These are phyloP conservation scores for Phaseolus lunatus DNA, from an alignment of 306 rosid species.

Conservation along the genomic window DNA sequence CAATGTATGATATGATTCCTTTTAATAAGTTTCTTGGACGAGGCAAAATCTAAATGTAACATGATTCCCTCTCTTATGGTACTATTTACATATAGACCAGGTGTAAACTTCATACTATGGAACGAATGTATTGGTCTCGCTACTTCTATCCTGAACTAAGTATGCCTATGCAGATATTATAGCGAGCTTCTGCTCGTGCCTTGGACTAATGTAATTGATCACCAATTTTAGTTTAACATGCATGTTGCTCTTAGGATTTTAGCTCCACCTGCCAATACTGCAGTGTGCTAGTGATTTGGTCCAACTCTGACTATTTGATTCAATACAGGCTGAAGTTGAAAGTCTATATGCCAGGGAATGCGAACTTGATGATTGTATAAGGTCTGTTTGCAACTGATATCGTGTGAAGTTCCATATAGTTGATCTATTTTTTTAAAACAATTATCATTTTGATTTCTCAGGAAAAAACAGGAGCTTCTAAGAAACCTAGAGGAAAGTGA, in stretches of 20 bases:
- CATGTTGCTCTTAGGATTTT: constrained; percentile 39
- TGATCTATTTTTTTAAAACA: constrained; percentile 39
- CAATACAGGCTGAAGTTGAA: constrained; percentile 76
- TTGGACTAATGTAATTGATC: constrained; percentile 29
- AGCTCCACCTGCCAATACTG: constrained; percentile 20
- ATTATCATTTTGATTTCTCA: constrained; percentile 49
- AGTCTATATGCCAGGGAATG: constrained; percentile 63
- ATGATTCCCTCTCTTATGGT: background rate
- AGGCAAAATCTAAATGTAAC: constrained; percentile 32
- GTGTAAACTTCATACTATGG: background rate
- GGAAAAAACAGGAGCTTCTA: constrained; percentile 69
- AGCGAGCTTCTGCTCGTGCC: constrained; percentile 16
- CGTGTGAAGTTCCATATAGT: constrained; percentile 18
- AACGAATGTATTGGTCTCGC: constrained; percentile 2
- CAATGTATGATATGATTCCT: background rate
- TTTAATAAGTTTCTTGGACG: background rate
- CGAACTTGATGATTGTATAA: constrained; percentile 69
- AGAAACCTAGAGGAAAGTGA: constrained; percentile 61
- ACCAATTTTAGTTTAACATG: constrained; percentile 16
- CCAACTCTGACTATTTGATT: constrained; percentile 43
- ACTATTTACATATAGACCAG: background rate
- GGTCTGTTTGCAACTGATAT: constrained; percentile 64
- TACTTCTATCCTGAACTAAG: constrained; percentile 23
- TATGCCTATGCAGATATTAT: constrained; percentile 4
- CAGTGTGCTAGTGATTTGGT: constrained; percentile 31